Percentiles rank a stretch among this genome's conserved stretches.
Conservation (phyloP, 345 rosid species). For the Gossypium sturtianum region DNA sequence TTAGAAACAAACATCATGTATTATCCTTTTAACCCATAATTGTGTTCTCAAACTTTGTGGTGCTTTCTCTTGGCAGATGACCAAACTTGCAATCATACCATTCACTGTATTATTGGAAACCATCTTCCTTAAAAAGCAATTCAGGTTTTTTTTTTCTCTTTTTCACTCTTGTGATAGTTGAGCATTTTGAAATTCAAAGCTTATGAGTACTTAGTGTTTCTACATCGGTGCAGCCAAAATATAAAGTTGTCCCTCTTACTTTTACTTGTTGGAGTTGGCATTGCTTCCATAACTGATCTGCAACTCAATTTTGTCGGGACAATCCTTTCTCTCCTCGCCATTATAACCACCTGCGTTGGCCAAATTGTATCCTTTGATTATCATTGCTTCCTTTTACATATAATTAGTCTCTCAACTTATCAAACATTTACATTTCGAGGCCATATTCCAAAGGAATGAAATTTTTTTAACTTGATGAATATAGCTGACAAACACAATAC, state of each 20-base stretch:
- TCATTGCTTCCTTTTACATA: not conserved
- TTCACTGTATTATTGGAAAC: conserved; percentile 95
- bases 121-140: conserved; percentile 78
- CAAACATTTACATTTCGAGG: not conserved
- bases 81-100: conserved; percentile 98
- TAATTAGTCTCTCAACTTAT: not conserved
- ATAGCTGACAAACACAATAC: conserved; percentile 94
- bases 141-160: conserved; percentile 62
- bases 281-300: conserved; percentile 94
- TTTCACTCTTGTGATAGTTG: not conserved
- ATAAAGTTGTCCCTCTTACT: conserved; percentile 67
- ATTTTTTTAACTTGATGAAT: conserved; percentile 21
- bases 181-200: conserved; percentile 7
- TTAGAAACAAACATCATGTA: not conserved
- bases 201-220: not conserved
- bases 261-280: conserved; percentile 77
- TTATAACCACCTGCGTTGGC: conserved; percentile 82
- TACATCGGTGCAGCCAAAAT: conserved; percentile 55
- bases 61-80: conserved; percentile 56
- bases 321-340: conserved; percentile 75
- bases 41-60: not conserved
- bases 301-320: conserved; percentile 87
- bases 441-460: not conserved
- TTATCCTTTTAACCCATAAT: not conserved
- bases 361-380: conserved; percentile 72